Conservation (phyloP, 768 basidiomycete species). For the Russula sp. region DNA sequence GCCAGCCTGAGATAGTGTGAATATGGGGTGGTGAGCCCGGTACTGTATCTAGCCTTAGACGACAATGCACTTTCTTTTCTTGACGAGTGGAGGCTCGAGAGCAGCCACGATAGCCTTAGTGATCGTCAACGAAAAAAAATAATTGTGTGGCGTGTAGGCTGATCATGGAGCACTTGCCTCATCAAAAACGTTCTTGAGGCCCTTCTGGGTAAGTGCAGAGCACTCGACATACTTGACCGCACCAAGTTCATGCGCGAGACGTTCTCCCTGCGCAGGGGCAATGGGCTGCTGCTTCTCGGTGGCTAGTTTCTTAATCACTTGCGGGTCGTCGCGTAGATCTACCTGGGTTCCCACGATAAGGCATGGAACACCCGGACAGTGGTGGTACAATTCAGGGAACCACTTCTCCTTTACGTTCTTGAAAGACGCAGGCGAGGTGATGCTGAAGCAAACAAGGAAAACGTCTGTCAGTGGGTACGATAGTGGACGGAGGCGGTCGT, state of each 20-base stretch:
- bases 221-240: conserved; percentile 99
- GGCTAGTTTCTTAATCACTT: conserved; percentile 88
- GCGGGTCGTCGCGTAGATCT: conserved; percentile 89
- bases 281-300: conserved; percentile 95
- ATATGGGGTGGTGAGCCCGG: conserved; percentile 24
- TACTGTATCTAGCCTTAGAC: conserved; percentile 47
- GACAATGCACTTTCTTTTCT: conserved; percentile 74
- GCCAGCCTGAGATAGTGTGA: conserved; percentile 14
- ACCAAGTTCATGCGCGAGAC: conserved; percentile 94
- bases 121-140: background rate
- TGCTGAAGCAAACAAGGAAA: conserved; percentile 98
- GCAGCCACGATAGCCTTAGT: conserved; percentile 94
- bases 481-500: conserved; percentile 96
- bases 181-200: conserved; percentile 99
- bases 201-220: conserved; percentile 98
- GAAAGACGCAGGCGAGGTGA: conserved; percentile 96
- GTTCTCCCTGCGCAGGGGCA: conserved; percentile 79
- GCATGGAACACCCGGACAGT: conserved; percentile 98
- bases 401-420: conserved; percentile 99
- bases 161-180: conserved; percentile 57
- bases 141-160: background rate
- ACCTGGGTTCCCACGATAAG: conserved; percentile 98
- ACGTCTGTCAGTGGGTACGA: conserved; percentile 99
- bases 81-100: conserved; percentile 90
- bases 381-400: conserved; percentile 99